These are phyloP conservation scores for Skeletonema costatum DNA, from an alignment of 108 stramenopile genomes.

Conservation along the genomic window DNA sequence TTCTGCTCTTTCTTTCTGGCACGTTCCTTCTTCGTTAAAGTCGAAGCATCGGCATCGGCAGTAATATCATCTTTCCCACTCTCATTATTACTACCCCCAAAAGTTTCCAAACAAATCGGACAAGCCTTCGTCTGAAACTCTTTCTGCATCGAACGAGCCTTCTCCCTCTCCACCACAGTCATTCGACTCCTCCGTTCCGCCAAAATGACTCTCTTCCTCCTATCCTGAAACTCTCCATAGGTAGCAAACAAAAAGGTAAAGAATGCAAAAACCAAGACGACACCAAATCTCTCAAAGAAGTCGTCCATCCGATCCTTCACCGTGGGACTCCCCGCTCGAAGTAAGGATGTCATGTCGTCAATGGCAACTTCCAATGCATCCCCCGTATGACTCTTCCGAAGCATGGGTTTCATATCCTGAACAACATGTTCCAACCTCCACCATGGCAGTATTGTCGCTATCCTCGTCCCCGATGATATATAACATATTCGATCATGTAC, in stretches of 20 bases:
- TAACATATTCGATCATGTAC: conserved; percentile 85
- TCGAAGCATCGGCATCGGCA: neutral
- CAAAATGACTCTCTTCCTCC: conserved; percentile 69
- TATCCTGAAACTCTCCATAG: conserved; percentile 86
- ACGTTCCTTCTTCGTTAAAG: conserved; percentile 11
- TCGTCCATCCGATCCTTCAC: conserved; percentile 67
- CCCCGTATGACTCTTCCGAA: conserved; percentile 70
- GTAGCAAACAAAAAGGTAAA: conserved; percentile 87
- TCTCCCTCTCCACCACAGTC: conserved; percentile 69
- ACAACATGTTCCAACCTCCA: conserved; percentile 87
- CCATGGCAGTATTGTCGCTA: conserved; percentile 73
- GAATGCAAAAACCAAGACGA: conserved; percentile 79
- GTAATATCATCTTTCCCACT: neutral
- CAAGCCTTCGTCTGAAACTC: conserved; percentile 68
- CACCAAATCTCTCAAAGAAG: conserved; percentile 75
- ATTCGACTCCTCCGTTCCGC: conserved; percentile 66
- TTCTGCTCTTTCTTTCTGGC: conserved; percentile 2
- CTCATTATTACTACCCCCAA: conserved; percentile 33
- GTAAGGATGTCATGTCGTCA: conserved; percentile 57
- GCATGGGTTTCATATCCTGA: conserved; percentile 73
- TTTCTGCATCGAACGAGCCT: conserved; percentile 65
- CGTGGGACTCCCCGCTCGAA: conserved; percentile 77
- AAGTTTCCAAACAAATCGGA: conserved; percentile 84
- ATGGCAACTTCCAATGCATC: conserved; percentile 68
- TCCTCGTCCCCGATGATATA: conserved; percentile 73